Percentiles rank a stretch among this genome's conserved stretches.
Evolutionary conservation across 148 eudicot genomes (phyloP).

Genomic region (Drosera capensis): DNA sequence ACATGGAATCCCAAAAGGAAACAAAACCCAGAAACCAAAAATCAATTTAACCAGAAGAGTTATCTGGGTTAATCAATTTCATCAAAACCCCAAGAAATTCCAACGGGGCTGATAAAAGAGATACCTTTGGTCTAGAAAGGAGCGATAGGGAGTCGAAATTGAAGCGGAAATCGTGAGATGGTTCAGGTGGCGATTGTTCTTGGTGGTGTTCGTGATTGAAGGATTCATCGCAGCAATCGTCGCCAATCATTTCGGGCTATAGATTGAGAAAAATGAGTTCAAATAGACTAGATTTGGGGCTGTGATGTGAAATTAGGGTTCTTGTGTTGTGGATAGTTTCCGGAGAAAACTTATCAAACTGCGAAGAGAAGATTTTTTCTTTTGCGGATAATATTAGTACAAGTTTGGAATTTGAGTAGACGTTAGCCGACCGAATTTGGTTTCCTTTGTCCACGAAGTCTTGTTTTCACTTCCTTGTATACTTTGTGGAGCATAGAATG

Average conservation of each 20-base stretch:
- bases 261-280: too few relatives aligned
- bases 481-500: too few relatives aligned
- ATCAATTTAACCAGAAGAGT: background rate
- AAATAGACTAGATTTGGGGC: too few relatives aligned
- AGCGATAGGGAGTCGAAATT: constrained; percentile 51
- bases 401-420: too few relatives aligned
- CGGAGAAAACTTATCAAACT: too few relatives aligned
- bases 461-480: too few relatives aligned
- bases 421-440: too few relatives aligned
- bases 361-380: too few relatives aligned
- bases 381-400: too few relatives aligned
- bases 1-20: background rate
- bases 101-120: background rate
- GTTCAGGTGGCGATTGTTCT: constrained; percentile 5
- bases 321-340: too few relatives aligned
- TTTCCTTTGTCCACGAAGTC: too few relatives aligned
- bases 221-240: constrained; percentile 4
- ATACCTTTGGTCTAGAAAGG: constrained; percentile 59
- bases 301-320: too few relatives aligned
- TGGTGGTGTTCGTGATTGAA: constrained; percentile 8
- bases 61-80: background rate
- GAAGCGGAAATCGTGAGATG: constrained; percentile 23
- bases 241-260: background rate
- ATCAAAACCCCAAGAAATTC: background rate
- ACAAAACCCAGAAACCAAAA: background rate